Percentiles rank a stretch among this genome's conserved stretches.
Conservation (phyloP, 257 asterid genomes). For the Linderniella brevidens region DNA sequence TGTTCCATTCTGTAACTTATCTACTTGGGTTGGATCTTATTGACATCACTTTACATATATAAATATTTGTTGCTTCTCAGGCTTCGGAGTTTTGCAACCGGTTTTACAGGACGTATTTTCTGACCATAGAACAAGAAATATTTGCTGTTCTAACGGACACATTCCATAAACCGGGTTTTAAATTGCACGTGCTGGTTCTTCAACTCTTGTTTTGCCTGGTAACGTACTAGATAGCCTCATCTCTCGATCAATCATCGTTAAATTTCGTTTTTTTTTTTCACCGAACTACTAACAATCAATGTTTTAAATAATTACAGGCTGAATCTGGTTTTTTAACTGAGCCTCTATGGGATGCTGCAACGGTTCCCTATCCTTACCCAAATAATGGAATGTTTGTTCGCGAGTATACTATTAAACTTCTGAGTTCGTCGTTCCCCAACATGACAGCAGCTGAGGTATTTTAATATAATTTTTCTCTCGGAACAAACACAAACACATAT, state of each 20-base stretch:
- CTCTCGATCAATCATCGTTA: background rate
- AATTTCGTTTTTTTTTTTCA: background rate
- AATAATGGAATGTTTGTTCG: constrained; percentile 58
- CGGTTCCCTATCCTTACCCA: constrained; percentile 53
- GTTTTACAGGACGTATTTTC: constrained; percentile 66
- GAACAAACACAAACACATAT: background rate
- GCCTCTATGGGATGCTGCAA: constrained; percentile 80
- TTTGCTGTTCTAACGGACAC: constrained; percentile 91
- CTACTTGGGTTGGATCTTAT: background rate
- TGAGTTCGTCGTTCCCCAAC: constrained; percentile 91
- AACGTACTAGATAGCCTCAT: constrained; percentile 7
- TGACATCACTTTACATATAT: background rate
- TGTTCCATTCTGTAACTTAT: background rate
- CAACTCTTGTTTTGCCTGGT: constrained; percentile 84
- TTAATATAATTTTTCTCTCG: background rate
- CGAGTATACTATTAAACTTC: constrained; percentile 75
- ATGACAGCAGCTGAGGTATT: constrained; percentile 85
- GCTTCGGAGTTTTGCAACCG: constrained; percentile 70
- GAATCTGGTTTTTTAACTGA: constrained; percentile 62
- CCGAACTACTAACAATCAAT: background rate
- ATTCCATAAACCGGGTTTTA: constrained; percentile 95
- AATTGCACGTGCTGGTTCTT: constrained; percentile 75
- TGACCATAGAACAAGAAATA: constrained; percentile 91
- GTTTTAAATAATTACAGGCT: constrained; percentile 29
- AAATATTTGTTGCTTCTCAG: constrained; percentile 30